phyloP scores from a whole-genome alignment of 805 yeast species.

The Clavispora phyllophila region DNA sequence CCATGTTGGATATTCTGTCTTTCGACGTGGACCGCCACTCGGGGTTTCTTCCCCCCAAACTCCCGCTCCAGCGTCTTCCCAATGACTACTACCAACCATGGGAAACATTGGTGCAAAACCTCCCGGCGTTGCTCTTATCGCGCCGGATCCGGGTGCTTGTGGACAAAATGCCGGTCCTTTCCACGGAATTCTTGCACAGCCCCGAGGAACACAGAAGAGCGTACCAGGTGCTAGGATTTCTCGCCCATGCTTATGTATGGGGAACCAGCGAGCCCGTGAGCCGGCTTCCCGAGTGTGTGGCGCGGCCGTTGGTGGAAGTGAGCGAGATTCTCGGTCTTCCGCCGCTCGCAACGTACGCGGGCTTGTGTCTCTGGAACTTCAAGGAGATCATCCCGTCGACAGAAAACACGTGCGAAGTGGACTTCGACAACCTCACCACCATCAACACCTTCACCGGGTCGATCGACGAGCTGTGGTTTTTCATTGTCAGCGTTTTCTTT shows the following conservation, averaged over 20 bases:
- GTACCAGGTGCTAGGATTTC: conserved; percentile 68
- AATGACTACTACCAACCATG: conserved; percentile 65
- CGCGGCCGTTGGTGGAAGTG: conserved; percentile 63
- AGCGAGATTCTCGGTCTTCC: conserved; percentile 66
- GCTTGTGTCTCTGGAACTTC: conserved; percentile 86
- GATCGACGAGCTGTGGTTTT: conserved; percentile 91
- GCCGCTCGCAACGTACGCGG: conserved; percentile 84
- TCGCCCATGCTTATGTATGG: conserved; percentile 91
- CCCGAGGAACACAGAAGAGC: conserved; percentile 70
- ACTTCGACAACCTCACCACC: conserved; percentile 68
- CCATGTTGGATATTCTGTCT: conserved; percentile 38
- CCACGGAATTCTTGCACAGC: conserved; percentile 39
- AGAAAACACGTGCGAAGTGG: conserved; percentile 31
- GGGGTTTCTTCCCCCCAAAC: conserved; percentile 73
- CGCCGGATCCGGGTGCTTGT: conserved; percentile 55
- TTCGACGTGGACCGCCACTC: conserved; percentile 66
- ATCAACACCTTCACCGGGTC: conserved; percentile 85
- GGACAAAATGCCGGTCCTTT: conserved; percentile 58
- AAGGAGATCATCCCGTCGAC: conserved; percentile 48
- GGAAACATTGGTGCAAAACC: conserved; percentile 62
- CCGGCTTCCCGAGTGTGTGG: conserved; percentile 59
- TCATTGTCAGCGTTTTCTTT: conserved; percentile 79
- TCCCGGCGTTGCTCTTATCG: conserved; percentile 72
- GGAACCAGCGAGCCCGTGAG: conserved; percentile 59
- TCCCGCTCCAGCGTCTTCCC: conserved; percentile 60